A percentile compares a stretch with the other conserved stretches of the same genome.
Conservation (phyloP, 129 eudicot species). For the Ambrosia trifida region DNA sequence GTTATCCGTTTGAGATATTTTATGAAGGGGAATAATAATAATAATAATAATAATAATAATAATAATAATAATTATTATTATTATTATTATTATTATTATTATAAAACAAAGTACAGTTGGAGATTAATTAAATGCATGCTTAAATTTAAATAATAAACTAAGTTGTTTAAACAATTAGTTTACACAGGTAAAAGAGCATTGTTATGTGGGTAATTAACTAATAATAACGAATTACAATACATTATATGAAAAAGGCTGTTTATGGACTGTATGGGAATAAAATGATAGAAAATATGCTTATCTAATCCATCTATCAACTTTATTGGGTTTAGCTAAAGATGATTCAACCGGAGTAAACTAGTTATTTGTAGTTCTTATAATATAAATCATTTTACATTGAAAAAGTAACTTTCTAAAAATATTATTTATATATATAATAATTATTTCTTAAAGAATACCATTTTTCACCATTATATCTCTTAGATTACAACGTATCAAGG, state of each 20-base stretch:
- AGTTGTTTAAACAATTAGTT: neutral
- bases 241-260: constrained; percentile 24
- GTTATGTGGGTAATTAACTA: neutral
- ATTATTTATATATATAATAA: no score
- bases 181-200: neutral
- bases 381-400: neutral
- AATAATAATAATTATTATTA: no score
- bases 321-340: constrained; percentile 26
- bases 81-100: neutral
- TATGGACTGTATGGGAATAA: constrained; percentile 19
- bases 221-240: neutral
- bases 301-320: constrained; percentile 19
- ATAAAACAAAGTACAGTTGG: neutral
- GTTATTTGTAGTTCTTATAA: constrained; percentile 11
- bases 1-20: no score
- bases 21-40: no score
- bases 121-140: neutral
- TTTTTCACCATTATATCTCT: no score
- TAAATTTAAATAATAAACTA: neutral
- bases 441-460: no score
- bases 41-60: no score
- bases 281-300: constrained; percentile 19
- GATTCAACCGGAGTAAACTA: neutral
- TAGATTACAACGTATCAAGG: no score
- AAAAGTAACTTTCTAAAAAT: no score